Evolutionary conservation across 352 stramenopile species (phyloP).

Genomic region (Hyaloperonospora brassicae): DNA sequence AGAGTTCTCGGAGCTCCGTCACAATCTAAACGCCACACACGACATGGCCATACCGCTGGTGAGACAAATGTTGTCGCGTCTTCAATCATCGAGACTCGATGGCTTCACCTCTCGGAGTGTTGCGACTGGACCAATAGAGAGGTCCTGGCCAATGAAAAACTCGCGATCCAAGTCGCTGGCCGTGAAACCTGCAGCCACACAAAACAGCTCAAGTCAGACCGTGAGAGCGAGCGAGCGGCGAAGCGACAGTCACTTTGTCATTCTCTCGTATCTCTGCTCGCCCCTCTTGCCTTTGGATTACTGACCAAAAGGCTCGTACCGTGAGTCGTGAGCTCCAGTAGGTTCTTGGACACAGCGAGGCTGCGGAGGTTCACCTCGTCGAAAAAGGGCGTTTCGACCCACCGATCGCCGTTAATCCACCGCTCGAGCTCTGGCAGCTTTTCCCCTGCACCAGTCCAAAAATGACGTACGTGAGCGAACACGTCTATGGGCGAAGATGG

Average conservation of each 20-base stretch:
- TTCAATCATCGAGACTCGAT: not conserved
- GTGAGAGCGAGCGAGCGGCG: too few species aligned
- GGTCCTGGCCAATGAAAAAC: conserved; percentile 88
- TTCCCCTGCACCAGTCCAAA: conserved; percentile 31
- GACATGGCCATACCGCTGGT: conserved; percentile 49
- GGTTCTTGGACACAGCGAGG: conserved; percentile 62
- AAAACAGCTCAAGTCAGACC: too few species aligned
- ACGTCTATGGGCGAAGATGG: not conserved
- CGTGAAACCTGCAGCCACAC: conserved; percentile 69
- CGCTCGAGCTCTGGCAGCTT: conserved; percentile 80
- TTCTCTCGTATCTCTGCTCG: too few species aligned
- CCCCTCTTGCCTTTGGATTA: too few species aligned
- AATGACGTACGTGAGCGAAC: not conserved
- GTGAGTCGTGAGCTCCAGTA: conserved; percentile 77
- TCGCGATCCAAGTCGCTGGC: conserved; percentile 83
- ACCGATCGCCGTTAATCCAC: conserved; percentile 78
- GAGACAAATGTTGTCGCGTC: not conserved
- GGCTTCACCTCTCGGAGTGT: conserved; percentile 50
- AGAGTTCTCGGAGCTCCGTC: conserved; percentile 90
- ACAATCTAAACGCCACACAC: conserved; percentile 74
- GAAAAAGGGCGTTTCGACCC: conserved; percentile 81
- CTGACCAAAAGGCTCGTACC: conserved; percentile 20
- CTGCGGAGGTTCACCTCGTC: conserved; percentile 83
- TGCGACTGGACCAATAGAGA: conserved; percentile 72
- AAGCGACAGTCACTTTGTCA: too few species aligned